Evolutionary conservation across 1,284 basidiomycete genomes (phyloP).

Genomic region (Puccinia polysora): DNA sequence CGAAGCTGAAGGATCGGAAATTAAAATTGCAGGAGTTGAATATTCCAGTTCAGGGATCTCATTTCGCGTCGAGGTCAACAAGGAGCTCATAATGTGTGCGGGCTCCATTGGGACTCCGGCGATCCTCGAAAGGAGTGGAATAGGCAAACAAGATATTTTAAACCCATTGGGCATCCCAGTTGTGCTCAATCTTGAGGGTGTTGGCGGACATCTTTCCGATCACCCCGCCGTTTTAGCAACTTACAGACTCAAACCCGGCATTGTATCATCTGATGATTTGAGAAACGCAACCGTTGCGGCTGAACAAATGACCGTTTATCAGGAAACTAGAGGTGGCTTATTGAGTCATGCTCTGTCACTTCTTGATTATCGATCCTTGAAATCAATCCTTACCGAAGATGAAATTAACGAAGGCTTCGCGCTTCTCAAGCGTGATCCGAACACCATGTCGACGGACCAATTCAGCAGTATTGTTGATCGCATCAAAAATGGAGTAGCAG

Average conservation of each 20-base stretch:
- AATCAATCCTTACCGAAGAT: constrained; percentile 1
- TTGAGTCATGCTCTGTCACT: constrained; percentile 17
- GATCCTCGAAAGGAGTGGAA: constrained; percentile 49
- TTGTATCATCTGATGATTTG: constrained; percentile 35
- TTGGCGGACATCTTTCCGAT: constrained; percentile 47
- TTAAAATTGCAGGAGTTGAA: constrained; percentile 21
- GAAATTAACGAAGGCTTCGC: constrained; percentile 29
- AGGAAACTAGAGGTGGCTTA: constrained; percentile 11
- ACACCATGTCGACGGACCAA: not conserved
- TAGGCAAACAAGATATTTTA: constrained; percentile 46
- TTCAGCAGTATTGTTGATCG: constrained; percentile 3
- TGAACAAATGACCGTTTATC: constrained; percentile 19
- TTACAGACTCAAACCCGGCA: constrained; percentile 17
- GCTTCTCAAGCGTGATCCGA: constrained; percentile 12
- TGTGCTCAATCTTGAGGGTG: constrained; percentile 45
- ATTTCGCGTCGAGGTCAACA: constrained; percentile 42
- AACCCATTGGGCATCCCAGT: constrained; percentile 43
- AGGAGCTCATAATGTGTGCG: constrained; percentile 48
- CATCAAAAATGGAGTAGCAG: not conserved
- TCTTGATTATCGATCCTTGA: constrained; percentile 26
- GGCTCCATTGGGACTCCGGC: constrained; percentile 50
- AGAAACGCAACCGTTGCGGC: constrained; percentile 24
- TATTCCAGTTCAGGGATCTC: constrained; percentile 11
- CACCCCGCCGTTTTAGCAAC: constrained; percentile 29
- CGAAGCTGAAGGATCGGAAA: not conserved